Percentiles rank a stretch among this genome's conserved stretches.
These are phyloP conservation scores for Fraxinus cuspidata DNA, from an alignment of 257 asterid genomes.

Conservation along the genomic window DNA sequence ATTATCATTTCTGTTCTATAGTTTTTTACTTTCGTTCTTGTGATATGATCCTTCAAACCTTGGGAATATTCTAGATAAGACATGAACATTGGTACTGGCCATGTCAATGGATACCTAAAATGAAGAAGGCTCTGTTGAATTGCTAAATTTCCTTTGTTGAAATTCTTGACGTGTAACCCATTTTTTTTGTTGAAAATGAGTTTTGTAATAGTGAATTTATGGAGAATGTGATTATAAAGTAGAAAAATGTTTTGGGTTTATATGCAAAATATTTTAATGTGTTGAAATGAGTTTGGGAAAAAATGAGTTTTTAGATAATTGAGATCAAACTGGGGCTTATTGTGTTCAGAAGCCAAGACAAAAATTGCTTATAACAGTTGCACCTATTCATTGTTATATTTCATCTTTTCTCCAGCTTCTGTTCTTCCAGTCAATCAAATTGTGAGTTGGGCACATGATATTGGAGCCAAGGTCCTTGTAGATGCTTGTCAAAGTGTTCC, in stretches of 20 bases:
- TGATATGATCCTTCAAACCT: conserved; percentile 7
- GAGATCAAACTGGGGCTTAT: background rate
- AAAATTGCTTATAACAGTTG: background rate
- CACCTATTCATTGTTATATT: background rate
- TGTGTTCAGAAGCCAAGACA: conserved; percentile 12
- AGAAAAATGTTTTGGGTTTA: too few relatives aligned
- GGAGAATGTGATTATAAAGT: too few relatives aligned
- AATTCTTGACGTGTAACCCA: background rate
- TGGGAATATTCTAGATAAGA: background rate
- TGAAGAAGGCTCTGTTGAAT: background rate
- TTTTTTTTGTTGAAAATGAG: too few relatives aligned
- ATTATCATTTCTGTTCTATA: conserved; percentile 12
- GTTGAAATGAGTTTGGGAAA: too few relatives aligned
- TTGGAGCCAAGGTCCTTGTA: conserved; percentile 89
- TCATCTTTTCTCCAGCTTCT: conserved; percentile 52
- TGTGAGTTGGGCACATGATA: conserved; percentile 83
- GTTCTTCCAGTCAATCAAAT: conserved; percentile 80
- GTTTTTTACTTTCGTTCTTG: background rate
- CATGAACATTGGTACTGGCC: background rate
- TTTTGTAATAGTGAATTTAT: too few relatives aligned
- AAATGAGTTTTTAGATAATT: too few relatives aligned
- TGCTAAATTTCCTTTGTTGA: background rate
- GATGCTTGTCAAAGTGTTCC: conserved; percentile 99
- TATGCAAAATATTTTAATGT: too few relatives aligned
- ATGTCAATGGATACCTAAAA: background rate